Base-by-base conservation (phyloP, 768 basidiomycete species). In the Tulasnella sp. region DNA sequence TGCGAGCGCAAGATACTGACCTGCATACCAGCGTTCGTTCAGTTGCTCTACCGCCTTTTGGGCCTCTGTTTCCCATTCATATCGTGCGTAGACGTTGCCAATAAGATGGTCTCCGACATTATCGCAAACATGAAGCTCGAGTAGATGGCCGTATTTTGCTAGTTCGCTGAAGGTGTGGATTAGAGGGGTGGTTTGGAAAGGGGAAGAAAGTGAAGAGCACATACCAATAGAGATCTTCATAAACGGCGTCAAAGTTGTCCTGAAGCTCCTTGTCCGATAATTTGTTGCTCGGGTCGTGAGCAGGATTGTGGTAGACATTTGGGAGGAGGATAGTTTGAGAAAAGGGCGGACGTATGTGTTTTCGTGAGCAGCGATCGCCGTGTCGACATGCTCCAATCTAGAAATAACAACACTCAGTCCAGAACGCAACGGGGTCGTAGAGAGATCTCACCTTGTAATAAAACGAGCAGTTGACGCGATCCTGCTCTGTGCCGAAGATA, bases 61-160 rank as follows among this genome's bases (percentile, higher is more conserved):
- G 11, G 97, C 97, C 83, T 99, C 97, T 0, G 96, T 96, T 85
- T 99, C 97, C 96, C 95, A 98, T 82, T 99, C 97, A 82, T 94
- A 99, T 32, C 97, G 90, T 5, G 96, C 97, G 83, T 99, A 99
- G 2, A 99, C 97, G 82, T 98, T 98, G 32, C 96, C 96, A 82
- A 97, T 94, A 35, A 99, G 87, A 83, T 99, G 97, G 83, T 99
- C 98, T n/a, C 98, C 98, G 44, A 99, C 96, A 83, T 99, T 99
- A 86, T 99, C 97, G 83, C 97, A 99, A 16, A 99, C 96, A 85
- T 99, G 98, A 79, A 99, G 88, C 85, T 99, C 98, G 72, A 98
- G 85, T 78, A 99, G 87, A 85, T 99, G 93, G 5, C 98, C 98
- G 83, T 95, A 98, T 85, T 98, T 98, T 55, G 93, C 87, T 48